phyloP scores from a whole-genome alignment of 164 flowering plant genomes.

The Macadamia integrifolia region DNA sequence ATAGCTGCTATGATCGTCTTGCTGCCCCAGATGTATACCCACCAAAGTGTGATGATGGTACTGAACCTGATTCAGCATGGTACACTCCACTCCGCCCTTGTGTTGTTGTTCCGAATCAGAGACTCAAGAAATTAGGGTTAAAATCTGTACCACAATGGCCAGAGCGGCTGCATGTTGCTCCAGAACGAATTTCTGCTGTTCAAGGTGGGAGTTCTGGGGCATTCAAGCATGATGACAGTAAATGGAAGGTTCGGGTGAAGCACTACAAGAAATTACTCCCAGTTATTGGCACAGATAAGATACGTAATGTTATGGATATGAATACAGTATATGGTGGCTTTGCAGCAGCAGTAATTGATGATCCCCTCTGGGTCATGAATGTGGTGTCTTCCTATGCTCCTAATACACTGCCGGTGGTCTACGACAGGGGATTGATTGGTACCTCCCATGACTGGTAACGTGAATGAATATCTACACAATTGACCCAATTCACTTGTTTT shows the following conservation, averaged over 20 bases:
- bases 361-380: conserved; percentile 98
- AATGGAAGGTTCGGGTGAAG: conserved; percentile 77
- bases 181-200: conserved; percentile 64
- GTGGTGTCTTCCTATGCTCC: conserved; percentile 87
- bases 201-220: conserved; percentile 66
- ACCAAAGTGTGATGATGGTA: conserved; percentile 79
- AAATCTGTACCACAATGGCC: conserved; percentile 79
- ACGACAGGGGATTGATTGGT: conserved; percentile 91
- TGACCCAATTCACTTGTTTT: no score
- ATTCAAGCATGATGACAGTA: conserved; percentile 82
- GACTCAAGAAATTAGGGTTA: conserved; percentile 39
- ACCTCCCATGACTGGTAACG: conserved; percentile 92
- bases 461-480: background rate
- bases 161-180: conserved; percentile 54
- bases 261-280: conserved; percentile 88
- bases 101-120: conserved; percentile 58
- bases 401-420: conserved; percentile 78
- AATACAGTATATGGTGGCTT: conserved; percentile 91
- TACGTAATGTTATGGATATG: conserved; percentile 97
- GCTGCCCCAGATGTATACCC: conserved; percentile 53
- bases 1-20: conserved; percentile 58
- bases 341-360: conserved; percentile 70
- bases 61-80: conserved; percentile 88
- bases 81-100: conserved; percentile 88
- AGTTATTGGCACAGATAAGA: conserved; percentile 69